Base-by-base conservation (phyloP, 495 filamentous ascomycete genomes). In the Aeminium ludgeri region DNA sequence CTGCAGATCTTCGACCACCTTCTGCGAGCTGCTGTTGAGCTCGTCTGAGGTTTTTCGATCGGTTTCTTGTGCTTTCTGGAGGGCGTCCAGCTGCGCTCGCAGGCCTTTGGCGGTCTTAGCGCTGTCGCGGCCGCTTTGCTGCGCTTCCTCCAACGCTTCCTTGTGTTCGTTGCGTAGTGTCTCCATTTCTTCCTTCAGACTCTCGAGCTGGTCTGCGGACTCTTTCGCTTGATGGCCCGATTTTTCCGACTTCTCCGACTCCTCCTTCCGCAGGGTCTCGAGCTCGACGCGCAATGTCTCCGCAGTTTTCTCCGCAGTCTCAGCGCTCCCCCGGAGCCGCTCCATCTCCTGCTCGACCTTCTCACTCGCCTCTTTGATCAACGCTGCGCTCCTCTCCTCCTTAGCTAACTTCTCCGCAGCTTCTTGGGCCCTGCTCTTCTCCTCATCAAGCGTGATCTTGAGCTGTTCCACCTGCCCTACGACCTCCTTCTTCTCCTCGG, bases 401-500 rank as follows among this genome's bases (percentile, higher is more conserved):
- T 42, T 13, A 12, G 10, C 36, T 18, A 40, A 15, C 17, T 20
- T 19, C 12, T 40, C 38, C 13, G 27, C 11, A 2, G 16, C 23
- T 19, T 38, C 13, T n/a, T 31, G 20, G 41, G n/a, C 15, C 7
- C 12, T 27, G 20, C 1, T 5, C 43, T 38, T 29, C 38, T 45
- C 47, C 11, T 43, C 44, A n/a, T 43, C 48, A 20, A 47, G 20
- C 31, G 47, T 40, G 25, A 40, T 44, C 29, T 30, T 33, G 20
- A 51, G 16, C 27, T 36, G 13, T 17, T 43, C 48, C 30, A 25
- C 35, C 23, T 19, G 29, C 34, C 36, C 35, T 28, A 38, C 12
- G 15, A 40, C 43, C 36, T 47, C 27, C 28, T 39, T 35, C 44
- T 41, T 43, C 36, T 46, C 44, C 35, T 44, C 35, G 15, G 28